Conservation (phyloP, 1,139 yeast genomes). For the Pneumocystis jirovecii region DNA sequence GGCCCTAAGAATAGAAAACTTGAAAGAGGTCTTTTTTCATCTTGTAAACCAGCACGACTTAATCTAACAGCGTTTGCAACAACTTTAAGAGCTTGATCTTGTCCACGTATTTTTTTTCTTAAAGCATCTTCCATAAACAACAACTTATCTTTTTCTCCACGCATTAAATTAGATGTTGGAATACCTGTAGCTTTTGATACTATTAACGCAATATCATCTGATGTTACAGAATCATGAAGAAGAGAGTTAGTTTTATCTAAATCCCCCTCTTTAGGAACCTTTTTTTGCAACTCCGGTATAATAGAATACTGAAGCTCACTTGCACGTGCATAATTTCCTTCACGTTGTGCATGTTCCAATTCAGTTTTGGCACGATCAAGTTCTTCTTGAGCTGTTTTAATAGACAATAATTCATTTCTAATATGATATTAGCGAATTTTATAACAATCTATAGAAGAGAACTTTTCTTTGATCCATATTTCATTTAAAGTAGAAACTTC, state of each 20-base stretch:
- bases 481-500: slow-evolving; percentile 58
- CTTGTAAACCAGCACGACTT: slow-evolving; percentile 90
- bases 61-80: slow-evolving; percentile 88
- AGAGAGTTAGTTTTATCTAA: slow-evolving; percentile 26
- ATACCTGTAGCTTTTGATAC: slow-evolving; percentile 92
- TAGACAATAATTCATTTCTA: slow-evolving; percentile 43
- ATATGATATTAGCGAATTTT: neutral
- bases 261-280: slow-evolving; percentile 31
- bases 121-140: slow-evolving; percentile 73
- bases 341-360: slow-evolving; percentile 66
- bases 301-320: slow-evolving; percentile 76
- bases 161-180: slow-evolving; percentile 80
- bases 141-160: slow-evolving; percentile 85
- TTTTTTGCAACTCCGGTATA: slow-evolving; percentile 62
- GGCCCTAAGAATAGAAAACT: slow-evolving; percentile 94
- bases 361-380: slow-evolving; percentile 74
- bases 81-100: slow-evolving; percentile 82
- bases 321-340: slow-evolving; percentile 74
- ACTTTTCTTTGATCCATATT: slow-evolving; percentile 74
- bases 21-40: slow-evolving; percentile 88
- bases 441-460: slow-evolving; percentile 9
- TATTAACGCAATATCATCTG: slow-evolving; percentile 86
- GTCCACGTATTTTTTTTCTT: slow-evolving; percentile 74
- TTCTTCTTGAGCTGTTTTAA: slow-evolving; percentile 65
- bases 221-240: slow-evolving; percentile 81